Base-by-base conservation (phyloP, 2,329 filamentous ascomycete genomes). In the Aspergillus fumigatus region DNA sequence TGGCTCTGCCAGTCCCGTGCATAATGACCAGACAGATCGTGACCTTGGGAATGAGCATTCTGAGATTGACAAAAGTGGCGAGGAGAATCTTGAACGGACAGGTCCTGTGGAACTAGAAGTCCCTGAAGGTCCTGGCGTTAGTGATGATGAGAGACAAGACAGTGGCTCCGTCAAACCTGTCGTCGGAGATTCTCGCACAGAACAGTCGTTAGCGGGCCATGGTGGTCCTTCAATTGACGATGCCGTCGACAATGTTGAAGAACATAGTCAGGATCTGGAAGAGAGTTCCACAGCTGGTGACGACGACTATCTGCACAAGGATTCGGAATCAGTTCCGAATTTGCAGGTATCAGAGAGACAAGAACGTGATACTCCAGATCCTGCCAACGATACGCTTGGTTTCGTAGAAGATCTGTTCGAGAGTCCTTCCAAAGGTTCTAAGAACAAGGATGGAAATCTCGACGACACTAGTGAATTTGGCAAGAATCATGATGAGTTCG, bases 31-130 rank as follows among this genome's bases (percentile, higher is more conserved):
- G 51, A 48, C 59, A 27, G 50, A 61, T 26, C 53, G 62, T 27
- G 51, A 57, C n/a, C 43, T 45, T n/a, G 58, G 59, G 40, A 43
- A 56, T 48, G 61, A 86, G 64, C 74, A 71, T 32, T 62, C 70
- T 25, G 70, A 74, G 11, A 43, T 41, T 2, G 62, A 57, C 50
- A 64, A 59, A 23, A 41, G 40, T 8, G 60, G 29, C 32, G 57
- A 57, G 38, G 53, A 54, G 26, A 55, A 68, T 35, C 53, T 55
- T 11, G 61, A 65, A 53, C 63, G 62, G 41, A 60, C 56, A 54
- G 48, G 38, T 55, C 54, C 51, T 47, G 48, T 47, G 19, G 35
- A 55, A 7, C 29, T 58, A 17, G 60, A 62, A 25, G 62, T 65
- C 41, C 49, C 57, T 23, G 60, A 60, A 32, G 51, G 51, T 11